Evolutionary conservation across 495 filamentous ascomycete genomes (phyloP).

Genomic region (Mytilinidion resinicola): DNA sequence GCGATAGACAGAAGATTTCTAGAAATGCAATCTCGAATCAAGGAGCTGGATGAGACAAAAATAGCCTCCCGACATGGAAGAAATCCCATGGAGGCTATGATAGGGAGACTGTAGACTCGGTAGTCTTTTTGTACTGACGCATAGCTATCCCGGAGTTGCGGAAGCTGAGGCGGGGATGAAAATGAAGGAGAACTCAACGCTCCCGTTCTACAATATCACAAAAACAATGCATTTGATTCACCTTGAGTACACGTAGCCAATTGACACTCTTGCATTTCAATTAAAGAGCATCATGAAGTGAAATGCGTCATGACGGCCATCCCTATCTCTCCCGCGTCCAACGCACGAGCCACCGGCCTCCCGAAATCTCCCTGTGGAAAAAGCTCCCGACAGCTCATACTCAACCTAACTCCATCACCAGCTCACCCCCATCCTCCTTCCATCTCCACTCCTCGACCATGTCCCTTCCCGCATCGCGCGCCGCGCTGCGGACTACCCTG

Average conservation of each 20-base stretch:
- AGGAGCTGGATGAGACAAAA: too few species aligned
- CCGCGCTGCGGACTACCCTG: slow-evolving; percentile 56
- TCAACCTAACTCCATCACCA: slow-evolving; percentile 3
- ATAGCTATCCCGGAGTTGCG: neutral
- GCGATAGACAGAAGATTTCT: neutral
- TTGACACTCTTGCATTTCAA: too few species aligned
- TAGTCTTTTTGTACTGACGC: neutral
- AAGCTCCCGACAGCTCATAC: slow-evolving; percentile 8
- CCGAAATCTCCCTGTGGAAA: neutral
- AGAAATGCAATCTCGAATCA: too few species aligned
- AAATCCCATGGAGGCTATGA: neutral
- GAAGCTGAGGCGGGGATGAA: neutral
- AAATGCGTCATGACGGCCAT: too few species aligned
- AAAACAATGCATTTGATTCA: too few species aligned
- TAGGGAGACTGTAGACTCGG: too few species aligned
- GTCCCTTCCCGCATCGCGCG: slow-evolving; percentile 47
- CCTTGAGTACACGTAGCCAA: too few species aligned
- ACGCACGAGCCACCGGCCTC: neutral
- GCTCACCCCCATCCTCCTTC: slow-evolving; percentile 7
- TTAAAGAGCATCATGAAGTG: too few species aligned
- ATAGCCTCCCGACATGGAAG: too few species aligned
- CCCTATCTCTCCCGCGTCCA: too few species aligned
- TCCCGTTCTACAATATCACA: too few species aligned
- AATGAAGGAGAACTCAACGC: too few species aligned
- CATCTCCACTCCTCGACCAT: slow-evolving; percentile 33